phyloP scores from a whole-genome alignment of 1,139 yeast genomes.

The Groenewaldozyma auringiensis region DNA sequence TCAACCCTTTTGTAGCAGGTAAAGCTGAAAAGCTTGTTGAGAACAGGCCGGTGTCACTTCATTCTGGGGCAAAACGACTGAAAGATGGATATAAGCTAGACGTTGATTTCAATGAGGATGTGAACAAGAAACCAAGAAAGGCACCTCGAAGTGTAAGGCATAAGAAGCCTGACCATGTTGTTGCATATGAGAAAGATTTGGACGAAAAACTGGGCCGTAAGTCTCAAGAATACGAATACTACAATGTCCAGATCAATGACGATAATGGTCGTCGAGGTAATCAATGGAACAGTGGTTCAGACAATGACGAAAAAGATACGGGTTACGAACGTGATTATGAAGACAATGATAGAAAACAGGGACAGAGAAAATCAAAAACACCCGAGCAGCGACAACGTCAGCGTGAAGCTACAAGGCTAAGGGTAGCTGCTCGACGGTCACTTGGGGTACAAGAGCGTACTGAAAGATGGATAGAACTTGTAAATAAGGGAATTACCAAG shows the following conservation, averaged over 20 bases:
- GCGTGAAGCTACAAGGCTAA: neutral
- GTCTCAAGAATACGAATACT: neutral
- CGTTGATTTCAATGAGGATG: neutral
- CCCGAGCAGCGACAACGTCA: neutral
- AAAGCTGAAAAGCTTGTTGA: neutral
- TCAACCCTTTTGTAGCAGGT: conserved; percentile 1
- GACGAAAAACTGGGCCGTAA: neutral
- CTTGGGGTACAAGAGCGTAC: neutral
- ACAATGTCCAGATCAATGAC: neutral
- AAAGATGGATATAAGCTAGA: conserved; percentile 1
- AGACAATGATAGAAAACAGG: neutral
- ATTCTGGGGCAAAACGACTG: conserved; percentile 1
- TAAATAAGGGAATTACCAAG: neutral
- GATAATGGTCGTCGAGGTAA: neutral
- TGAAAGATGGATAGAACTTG: conserved; percentile 1
- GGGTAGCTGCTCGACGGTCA: neutral
- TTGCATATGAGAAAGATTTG: neutral
- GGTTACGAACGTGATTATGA: no score
- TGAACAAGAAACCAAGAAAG: neutral
- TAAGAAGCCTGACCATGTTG: neutral
- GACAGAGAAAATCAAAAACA: neutral
- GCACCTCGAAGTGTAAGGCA: neutral
- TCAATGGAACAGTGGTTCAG: neutral
- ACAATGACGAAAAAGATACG: neutral
- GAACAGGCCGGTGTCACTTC: neutral